phyloP scores from a whole-genome alignment of 1,139 yeast genomes.

The Zygosaccharomyces pseudobailii region DNA sequence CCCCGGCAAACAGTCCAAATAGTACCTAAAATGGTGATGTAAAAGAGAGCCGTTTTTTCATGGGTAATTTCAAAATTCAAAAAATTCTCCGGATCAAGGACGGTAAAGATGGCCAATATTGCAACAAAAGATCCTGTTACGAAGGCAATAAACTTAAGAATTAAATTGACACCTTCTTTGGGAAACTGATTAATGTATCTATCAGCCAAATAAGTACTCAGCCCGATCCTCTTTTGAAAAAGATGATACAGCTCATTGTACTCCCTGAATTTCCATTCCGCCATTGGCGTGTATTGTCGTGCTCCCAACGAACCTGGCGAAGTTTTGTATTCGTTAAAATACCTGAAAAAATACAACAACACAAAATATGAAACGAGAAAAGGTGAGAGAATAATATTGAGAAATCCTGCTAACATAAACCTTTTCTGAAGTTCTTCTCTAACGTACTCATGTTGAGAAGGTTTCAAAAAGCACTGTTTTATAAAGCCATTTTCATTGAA shows the following conservation, averaged over 20 bases:
- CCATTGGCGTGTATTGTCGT: slow-evolving; percentile 87
- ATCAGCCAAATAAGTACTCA: slow-evolving; percentile 76
- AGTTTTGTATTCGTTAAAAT: slow-evolving; percentile 86
- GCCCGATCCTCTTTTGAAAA: slow-evolving; percentile 68
- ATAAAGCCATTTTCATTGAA: slow-evolving; percentile 83
- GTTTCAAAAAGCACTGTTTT: slow-evolving; percentile 67
- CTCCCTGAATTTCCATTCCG: slow-evolving; percentile 93
- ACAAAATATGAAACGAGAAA: slow-evolving; percentile 79
- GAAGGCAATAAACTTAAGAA: slow-evolving; percentile 65
- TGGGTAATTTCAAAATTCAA: slow-evolving; percentile 83
- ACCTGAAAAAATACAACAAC: slow-evolving; percentile 76
- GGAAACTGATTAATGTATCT: slow-evolving; percentile 90
- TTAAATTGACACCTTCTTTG: slow-evolving; percentile 63
- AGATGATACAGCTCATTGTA: slow-evolving; percentile 89
- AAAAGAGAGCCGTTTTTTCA: slow-evolving; percentile 77
- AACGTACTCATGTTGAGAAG: slow-evolving; percentile 60
- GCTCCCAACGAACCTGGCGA: slow-evolving; percentile 84
- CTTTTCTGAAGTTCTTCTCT: slow-evolving; percentile 70
- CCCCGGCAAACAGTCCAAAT: slow-evolving; percentile 69
- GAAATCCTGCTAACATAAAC: slow-evolving; percentile 80
- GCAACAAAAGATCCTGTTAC: slow-evolving; percentile 87
- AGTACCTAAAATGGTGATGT: slow-evolving; percentile 81
- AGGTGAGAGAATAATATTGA: slow-evolving; percentile 80
- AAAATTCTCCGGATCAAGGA: slow-evolving; percentile 89
- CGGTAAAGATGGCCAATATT: slow-evolving; percentile 72